Percentiles rank a stretch among this genome's conserved stretches.
These are phyloP conservation scores for Mycena alexandri DNA, from an alignment of 768 basidiomycete species.

Conservation along the genomic window DNA sequence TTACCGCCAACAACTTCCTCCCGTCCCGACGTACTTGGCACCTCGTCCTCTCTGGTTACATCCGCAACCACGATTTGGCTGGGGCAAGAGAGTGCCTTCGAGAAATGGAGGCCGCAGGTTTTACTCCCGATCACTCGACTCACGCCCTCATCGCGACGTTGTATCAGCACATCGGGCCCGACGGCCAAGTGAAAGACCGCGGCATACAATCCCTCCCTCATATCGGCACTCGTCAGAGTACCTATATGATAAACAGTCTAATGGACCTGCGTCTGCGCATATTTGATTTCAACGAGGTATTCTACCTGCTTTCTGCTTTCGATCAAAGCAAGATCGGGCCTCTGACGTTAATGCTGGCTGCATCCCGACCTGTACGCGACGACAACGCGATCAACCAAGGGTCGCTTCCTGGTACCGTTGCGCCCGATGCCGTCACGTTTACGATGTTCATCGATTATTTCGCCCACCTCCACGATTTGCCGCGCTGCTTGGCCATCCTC, in stretches of 20 bases:
- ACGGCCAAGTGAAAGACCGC: slow-evolving; percentile 64
- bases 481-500: slow-evolving; percentile 60
- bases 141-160: slow-evolving; percentile 69
- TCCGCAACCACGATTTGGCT: slow-evolving; percentile 75
- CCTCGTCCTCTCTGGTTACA: slow-evolving; percentile 72
- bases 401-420: slow-evolving; percentile 39
- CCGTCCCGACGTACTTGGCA: slow-evolving; percentile 78
- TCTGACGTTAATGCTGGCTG: slow-evolving; percentile 29
- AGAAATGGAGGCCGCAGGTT: slow-evolving; percentile 69
- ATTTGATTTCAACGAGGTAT: slow-evolving; percentile 61
- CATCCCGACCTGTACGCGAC: slow-evolving; percentile 23
- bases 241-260: slow-evolving; percentile 77
- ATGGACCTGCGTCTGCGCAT: slow-evolving; percentile 71
- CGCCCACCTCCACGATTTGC: slow-evolving; percentile 57
- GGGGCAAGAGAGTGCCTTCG: slow-evolving; percentile 67
- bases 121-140: slow-evolving; percentile 67
- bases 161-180: slow-evolving; percentile 69
- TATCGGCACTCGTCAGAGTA: slow-evolving; percentile 56
- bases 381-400: slow-evolving; percentile 8
- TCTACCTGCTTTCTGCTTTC: slow-evolving; percentile 57
- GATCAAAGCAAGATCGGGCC: slow-evolving; percentile 30
- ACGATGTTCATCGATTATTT: slow-evolving; percentile 72
- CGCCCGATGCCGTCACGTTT: slow-evolving; percentile 72
- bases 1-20: slow-evolving; percentile 55
- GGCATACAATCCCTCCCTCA: slow-evolving; percentile 62